Base-by-base conservation (phyloP, 2,329 filamentous ascomycete species). In the Neofusicoccum sp. region DNA sequence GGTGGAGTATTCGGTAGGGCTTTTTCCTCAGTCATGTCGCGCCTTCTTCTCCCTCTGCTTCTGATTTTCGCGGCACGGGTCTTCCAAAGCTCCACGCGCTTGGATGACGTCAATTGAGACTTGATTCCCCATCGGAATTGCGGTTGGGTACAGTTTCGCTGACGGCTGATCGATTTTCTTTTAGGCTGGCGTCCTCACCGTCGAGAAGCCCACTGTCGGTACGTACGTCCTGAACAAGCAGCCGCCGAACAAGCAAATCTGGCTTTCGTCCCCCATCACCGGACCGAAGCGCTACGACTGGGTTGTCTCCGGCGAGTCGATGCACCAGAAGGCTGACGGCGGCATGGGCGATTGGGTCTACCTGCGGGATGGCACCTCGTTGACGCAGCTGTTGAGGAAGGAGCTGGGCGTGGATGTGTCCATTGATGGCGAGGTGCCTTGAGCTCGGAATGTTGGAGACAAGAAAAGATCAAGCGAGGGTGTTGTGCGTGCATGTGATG, bases 151-250 rank as follows among this genome's bases (percentile, higher is more conserved):
- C 2, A 7, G 8, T 12, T 6, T 34, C 11, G 33, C 54, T 58
- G 6, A 45, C 41, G 9, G 9, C 2, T 45, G 6, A 8, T 22
- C 28, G 1, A 4, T 14, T 22, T 22, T 45, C 7, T 8, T 9
- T 6, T 70, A 97, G 93, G 86, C 92, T 61, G 94, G 95, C 62
- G 93, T 98, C 62, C 84, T 98, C 69, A 93, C 88, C 66, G 83
- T 98, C 71, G 83, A 80, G 6, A 86, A 91, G 69, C 86, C 87
- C 1, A 80, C 83, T 11, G 81, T 87, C 56, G 93, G 93, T 66
- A 94, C 87, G 34, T 99, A 96, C 74, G 91, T 99, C 65, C 85
- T 99, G 79, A 99, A 99, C 85, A 99, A 99, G 79, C 95, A 99
- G 77, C 95, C 95, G 0, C 93, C 94, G 22, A 98, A 97, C 83